phyloP scores from a whole-genome alignment of 805 yeast species.

The Ogataea kodamae region DNA sequence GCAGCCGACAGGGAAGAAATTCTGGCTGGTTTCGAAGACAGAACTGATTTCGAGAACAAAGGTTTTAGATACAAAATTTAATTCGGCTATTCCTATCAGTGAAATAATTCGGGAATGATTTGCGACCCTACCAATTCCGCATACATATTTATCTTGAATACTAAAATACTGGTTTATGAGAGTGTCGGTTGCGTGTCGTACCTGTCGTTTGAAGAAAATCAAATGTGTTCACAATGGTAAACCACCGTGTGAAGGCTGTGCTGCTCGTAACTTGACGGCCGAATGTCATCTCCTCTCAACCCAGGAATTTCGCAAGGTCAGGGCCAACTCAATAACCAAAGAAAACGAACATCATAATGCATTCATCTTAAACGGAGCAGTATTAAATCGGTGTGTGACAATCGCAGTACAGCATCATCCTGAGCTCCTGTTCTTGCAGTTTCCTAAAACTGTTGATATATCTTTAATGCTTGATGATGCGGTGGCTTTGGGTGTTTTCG shows the following conservation, averaged over 20 bases:
- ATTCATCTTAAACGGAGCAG: too few relatives aligned
- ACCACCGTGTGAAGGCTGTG: conserved; percentile 16
- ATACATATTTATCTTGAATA: too few relatives aligned
- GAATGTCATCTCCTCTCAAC: conserved; percentile 16
- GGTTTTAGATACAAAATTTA: conserved; percentile 22
- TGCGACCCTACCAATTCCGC: too few relatives aligned
- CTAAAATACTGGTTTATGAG: conserved; percentile 11
- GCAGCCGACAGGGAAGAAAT: conserved; percentile 28
- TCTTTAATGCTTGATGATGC: conserved; percentile 10
- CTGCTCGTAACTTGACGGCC: conserved; percentile 5
- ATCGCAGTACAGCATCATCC: conserved; percentile 12
- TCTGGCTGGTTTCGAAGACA: conserved; percentile 32
- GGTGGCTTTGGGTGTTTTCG: conserved; percentile 13
- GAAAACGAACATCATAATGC: too few relatives aligned
- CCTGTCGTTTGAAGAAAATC: conserved; percentile 14
- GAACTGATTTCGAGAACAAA: conserved; percentile 30
- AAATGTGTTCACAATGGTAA: conserved; percentile 14
- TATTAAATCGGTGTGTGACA: conserved; percentile 4
- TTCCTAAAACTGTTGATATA: conserved; percentile 8
- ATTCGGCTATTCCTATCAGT: too few relatives aligned
- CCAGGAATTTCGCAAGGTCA: conserved; percentile 14
- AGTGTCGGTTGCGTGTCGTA: conserved; percentile 14
- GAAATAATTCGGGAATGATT: too few relatives aligned
- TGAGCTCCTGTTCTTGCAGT: conserved; percentile 15
- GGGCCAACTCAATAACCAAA: too few relatives aligned